Evolutionary conservation across 2,329 filamentous ascomycete genomes (phyloP).

Genomic region (Hypoxylon sp.): DNA sequence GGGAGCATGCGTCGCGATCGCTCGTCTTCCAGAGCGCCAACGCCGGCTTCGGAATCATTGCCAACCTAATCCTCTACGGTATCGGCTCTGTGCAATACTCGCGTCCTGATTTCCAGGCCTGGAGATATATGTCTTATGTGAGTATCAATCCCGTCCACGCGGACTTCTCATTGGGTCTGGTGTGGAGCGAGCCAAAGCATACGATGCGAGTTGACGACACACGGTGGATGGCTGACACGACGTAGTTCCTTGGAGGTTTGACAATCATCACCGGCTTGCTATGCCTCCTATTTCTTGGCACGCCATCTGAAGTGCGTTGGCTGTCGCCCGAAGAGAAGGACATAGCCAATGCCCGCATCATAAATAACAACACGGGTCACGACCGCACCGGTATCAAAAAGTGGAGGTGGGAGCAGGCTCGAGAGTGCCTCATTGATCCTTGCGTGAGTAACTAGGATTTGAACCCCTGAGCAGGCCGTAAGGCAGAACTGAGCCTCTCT

Average conservation of each 20-base stretch:
- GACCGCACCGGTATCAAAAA: conserved; percentile 49
- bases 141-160: conserved; percentile 13
- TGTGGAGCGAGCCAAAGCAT: background rate
- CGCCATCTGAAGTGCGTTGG: conserved; percentile 51
- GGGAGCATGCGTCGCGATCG: conserved; percentile 48
- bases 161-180: too few species aligned
- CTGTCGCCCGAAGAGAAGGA: conserved; percentile 47
- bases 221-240: background rate
- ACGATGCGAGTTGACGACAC: background rate
- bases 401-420: conserved; percentile 50
- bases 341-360: conserved; percentile 49
- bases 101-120: conserved; percentile 45
- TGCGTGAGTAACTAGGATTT: conserved; percentile 33
- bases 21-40: conserved; percentile 50
- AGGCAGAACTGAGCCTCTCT: background rate
- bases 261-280: conserved; percentile 46
- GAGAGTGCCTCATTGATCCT: conserved; percentile 48
- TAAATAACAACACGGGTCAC: conserved; percentile 49
- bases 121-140: conserved; percentile 51
- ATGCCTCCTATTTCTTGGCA: conserved; percentile 48
- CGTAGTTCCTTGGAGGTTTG: conserved; percentile 47
- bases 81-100: conserved; percentile 46
- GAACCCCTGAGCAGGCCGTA: background rate
- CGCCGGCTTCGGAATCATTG: conserved; percentile 49
- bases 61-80: conserved; percentile 48